These are phyloP conservation scores for Globisporangium alternatum DNA, from an alignment of 352 stramenopile species.

Conservation along the genomic window DNA sequence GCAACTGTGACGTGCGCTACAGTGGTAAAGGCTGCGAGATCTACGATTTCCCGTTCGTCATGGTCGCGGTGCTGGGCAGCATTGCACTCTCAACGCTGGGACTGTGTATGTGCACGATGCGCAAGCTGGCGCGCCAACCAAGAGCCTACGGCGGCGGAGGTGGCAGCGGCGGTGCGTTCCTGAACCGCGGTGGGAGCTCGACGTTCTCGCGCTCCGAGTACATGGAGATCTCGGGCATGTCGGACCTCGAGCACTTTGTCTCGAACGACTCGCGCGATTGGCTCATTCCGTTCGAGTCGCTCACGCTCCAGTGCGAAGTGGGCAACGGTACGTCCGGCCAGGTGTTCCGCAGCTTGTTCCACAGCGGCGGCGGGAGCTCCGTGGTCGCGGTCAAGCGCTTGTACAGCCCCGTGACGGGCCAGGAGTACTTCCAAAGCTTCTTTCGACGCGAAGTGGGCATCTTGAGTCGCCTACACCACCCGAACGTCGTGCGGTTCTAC, in stretches of 20 bases:
- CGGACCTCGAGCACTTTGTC: slow-evolving; percentile 85
- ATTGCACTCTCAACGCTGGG: slow-evolving; percentile 80
- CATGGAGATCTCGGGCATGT: slow-evolving; percentile 84
- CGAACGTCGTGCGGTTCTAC: slow-evolving; percentile 89
- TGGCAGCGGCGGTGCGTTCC: slow-evolving; percentile 20
- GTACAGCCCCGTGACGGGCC: slow-evolving; percentile 82
- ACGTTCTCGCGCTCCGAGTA: slow-evolving; percentile 78
- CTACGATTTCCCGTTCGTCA: slow-evolving; percentile 84
- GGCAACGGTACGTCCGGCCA: slow-evolving; percentile 87
- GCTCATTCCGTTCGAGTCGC: slow-evolving; percentile 88
- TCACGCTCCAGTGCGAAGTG: slow-evolving; percentile 83
- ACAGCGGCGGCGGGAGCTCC: slow-evolving; percentile 77
- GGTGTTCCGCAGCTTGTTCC: slow-evolving; percentile 85
- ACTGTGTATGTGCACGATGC: slow-evolving; percentile 88
- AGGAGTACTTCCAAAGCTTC: slow-evolving; percentile 90
- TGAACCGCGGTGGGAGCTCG: slow-evolving; percentile 38
- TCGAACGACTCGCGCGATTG: slow-evolving; percentile 86
- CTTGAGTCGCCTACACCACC: slow-evolving; percentile 83
- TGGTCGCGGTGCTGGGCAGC: slow-evolving; percentile 73
- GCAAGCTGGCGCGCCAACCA: slow-evolving; percentile 65
- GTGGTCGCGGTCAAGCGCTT: slow-evolving; percentile 87
- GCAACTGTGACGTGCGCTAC: slow-evolving; percentile 73
- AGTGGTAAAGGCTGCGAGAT: slow-evolving; percentile 69
- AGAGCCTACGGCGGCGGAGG: slow-evolving; percentile 20
- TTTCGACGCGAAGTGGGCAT: slow-evolving; percentile 88